Base-by-base conservation (phyloP, 1,139 yeast species). In the Yamadazyma trypodendri region DNA sequence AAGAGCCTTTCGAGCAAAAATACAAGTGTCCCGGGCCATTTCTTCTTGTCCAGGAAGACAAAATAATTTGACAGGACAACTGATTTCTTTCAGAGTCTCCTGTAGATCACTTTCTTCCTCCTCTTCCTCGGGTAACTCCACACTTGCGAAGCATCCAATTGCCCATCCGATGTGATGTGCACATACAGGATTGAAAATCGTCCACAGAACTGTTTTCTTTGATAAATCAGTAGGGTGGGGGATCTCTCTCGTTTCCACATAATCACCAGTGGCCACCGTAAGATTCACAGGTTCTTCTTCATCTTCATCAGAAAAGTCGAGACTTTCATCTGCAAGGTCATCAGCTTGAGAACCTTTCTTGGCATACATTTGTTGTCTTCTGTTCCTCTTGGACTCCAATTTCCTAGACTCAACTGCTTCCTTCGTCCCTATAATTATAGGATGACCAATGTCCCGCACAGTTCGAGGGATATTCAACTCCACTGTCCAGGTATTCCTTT, bases 161-260 rank as follows among this genome's bases (percentile, higher is more conserved):
- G 96, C 90, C 83, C 96, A 92, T 0, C 97, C 97, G n/a, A 94
- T 73, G 59, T 90, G 97, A 49, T 90, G 97, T 0, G 98, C 89
- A 35, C 95, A 82, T 0, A 89, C 85, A 0, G 98, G 96, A 39
- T 84, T 85, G 54, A 81, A 83, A 17, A 92, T 72, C 27, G 87
- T 86, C 72, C 90, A 90, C 5, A 84, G 73, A 2, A 84, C 85
- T 0, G 82, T 74, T 49, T 88, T 92, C 54, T 87, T 87, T 2
- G 83, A 72, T 32, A 77, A 59, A 55, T 89, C 95, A 2, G 63
- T 59, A 0, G 72, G 72, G 44, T 71, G 77, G 0, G 76, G 75
- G 1, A 69, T 60, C 51, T 71, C 77, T 38, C 71, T 71, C 8
- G 68, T 63, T 45, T 70, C 72, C 39, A 61, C 70, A 46, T 77